Percentiles rank a stretch among this genome's conserved stretches.
These are phyloP conservation scores for Ocimum tenuiflorum DNA, from an alignment of 257 asterid genomes.

Conservation along the genomic window DNA sequence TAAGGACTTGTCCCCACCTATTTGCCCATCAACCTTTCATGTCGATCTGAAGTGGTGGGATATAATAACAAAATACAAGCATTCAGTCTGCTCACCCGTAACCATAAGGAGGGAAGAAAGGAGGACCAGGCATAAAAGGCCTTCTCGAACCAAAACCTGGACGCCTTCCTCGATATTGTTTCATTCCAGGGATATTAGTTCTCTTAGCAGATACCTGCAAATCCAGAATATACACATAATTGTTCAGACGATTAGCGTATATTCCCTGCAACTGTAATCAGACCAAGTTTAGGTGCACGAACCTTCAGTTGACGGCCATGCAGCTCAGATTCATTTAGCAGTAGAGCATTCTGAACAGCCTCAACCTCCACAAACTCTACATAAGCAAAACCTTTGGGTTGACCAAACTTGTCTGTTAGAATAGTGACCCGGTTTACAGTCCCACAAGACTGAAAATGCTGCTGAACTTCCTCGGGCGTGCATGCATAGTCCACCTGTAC, in stretches of 20 bases:
- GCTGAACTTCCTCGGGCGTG: slow-evolving; percentile 57
- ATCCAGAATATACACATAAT: neutral
- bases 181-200: slow-evolving; percentile 61
- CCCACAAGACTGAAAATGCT: slow-evolving; percentile 51
- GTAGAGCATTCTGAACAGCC: slow-evolving; percentile 46
- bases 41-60: too few relatives aligned
- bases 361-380: slow-evolving; percentile 47
- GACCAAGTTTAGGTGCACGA: slow-evolving; percentile 16
- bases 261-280: neutral
- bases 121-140: slow-evolving; percentile 51
- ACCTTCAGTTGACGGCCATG: slow-evolving; percentile 54
- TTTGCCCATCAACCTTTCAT: too few relatives aligned
- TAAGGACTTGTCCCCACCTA: too few relatives aligned
- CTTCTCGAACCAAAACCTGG: slow-evolving; percentile 46
- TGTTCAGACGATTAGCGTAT: neutral
- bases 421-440: slow-evolving; percentile 52
- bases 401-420: slow-evolving; percentile 43
- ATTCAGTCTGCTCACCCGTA: slow-evolving; percentile 39
- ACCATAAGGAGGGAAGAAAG: slow-evolving; percentile 40
- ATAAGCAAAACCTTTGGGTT: slow-evolving; percentile 53
- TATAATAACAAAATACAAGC: neutral
- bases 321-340: slow-evolving; percentile 43
- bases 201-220: slow-evolving; percentile 54
- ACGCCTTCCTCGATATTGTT: slow-evolving; percentile 49
- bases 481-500: slow-evolving; percentile 46